Evolutionary conservation across 352 stramenopile species (phyloP).

Genomic region (Pythium brassicae): DNA sequence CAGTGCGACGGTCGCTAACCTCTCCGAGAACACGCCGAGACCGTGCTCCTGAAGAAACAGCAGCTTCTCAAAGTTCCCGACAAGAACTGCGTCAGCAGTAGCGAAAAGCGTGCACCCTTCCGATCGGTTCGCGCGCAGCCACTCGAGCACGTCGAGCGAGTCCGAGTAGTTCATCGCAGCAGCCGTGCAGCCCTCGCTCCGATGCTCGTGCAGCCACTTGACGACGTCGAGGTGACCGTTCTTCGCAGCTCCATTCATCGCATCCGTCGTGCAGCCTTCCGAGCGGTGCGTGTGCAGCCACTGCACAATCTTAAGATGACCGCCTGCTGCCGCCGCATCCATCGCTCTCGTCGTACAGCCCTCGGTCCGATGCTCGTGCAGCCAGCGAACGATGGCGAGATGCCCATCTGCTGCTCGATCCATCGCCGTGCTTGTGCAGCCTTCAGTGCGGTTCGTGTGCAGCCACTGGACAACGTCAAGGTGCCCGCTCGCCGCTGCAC

Average conservation of each 20-base stretch:
- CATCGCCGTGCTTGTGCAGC: constrained; percentile 10
- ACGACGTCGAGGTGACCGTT: no score
- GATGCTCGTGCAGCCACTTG: no score
- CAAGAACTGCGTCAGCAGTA: not conserved
- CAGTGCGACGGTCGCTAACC: no score
- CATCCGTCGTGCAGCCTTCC: no score
- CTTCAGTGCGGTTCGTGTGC: constrained; percentile 22
- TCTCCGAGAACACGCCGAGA: not conserved
- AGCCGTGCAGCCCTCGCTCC: no score
- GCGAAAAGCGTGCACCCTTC: not conserved
- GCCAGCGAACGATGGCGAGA: not conserved
- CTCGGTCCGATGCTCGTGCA: not conserved
- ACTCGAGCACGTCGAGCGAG: not conserved
- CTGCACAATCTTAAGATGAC: not conserved
- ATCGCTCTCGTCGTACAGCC: not conserved
- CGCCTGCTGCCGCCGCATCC: not conserved
- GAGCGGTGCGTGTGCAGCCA: not conserved
- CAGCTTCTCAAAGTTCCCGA: not conserved
- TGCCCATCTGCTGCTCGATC: not conserved
- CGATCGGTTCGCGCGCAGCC: not conserved
- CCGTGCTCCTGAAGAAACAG: not conserved
- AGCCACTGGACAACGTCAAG: constrained; percentile 28
- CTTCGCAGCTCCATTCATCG: no score
- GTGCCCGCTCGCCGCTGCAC: constrained; percentile 12
- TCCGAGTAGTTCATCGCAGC: no score